phyloP scores from a whole-genome alignment of 2,329 filamentous ascomycete species.

The Graphium sp. region DNA sequence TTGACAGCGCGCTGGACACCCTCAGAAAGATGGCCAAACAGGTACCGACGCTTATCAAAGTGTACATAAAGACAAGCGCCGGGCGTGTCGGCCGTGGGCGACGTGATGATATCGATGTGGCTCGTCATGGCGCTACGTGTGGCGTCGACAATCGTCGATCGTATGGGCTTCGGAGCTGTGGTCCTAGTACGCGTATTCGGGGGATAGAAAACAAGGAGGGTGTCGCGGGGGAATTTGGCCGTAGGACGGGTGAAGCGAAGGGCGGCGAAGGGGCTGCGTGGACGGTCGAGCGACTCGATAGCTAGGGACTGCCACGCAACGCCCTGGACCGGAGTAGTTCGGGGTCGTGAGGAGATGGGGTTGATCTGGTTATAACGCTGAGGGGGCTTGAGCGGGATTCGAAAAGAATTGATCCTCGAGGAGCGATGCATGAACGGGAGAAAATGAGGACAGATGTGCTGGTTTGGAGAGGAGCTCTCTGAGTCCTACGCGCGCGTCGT shows the following conservation, averaged over 20 bases:
- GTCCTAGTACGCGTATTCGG: not conserved
- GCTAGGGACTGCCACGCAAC: constrained; percentile 1
- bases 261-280: constrained; percentile 3
- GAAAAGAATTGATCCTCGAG: not conserved
- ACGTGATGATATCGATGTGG: constrained; percentile 58
- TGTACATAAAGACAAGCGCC: constrained; percentile 65
- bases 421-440: too few relatives aligned
- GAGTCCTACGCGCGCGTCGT: too few relatives aligned
- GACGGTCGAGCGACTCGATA: constrained; percentile 3
- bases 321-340: not conserved
- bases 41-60: constrained; percentile 66
- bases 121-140: constrained; percentile 42
- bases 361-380: not conserved
- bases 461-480: too few relatives aligned
- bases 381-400: not conserved
- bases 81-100: constrained; percentile 75
- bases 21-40: constrained; percentile 71
- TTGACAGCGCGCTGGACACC: constrained; percentile 66
- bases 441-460: too few relatives aligned
- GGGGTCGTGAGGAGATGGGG: constrained; percentile 1
- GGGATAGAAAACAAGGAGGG: constrained; percentile 6
- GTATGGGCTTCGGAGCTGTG: not conserved
- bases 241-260: constrained; percentile 3
- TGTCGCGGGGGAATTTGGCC: constrained; percentile 4
- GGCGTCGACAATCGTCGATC: not conserved